Base-by-base conservation (phyloP, 139 green algal species). In the Closterium sp. region DNA sequence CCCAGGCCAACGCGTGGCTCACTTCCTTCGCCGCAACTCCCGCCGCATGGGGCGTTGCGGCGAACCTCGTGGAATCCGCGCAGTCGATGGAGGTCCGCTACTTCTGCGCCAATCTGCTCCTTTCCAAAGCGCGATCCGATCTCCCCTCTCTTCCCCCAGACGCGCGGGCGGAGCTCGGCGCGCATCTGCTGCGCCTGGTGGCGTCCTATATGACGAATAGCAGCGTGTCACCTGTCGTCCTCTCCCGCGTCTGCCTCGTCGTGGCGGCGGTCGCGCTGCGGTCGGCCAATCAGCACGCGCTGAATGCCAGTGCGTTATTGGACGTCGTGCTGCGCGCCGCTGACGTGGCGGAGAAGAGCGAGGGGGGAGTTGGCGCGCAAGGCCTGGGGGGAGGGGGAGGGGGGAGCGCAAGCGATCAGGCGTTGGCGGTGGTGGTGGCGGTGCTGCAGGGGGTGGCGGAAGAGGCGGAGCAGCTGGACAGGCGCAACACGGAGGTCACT, bases 61-160 rank as follows among this genome's bases (percentile, higher is more conserved):
- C 33, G 81, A 32, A n/a, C 12, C 89, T 91, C 64, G 28, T 91
- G 8, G 89, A 85, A 21, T 31, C 34, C n/a, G 88, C 33, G n/a
- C 33, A 88, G 31, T 91, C 88, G 19, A 55, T 91, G 69, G 66
- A 91, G 30, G 69, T 89, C 19, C 89, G 89, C 9, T 91, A 89
- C n/a, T 91, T 91, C 38, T 91, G 89, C 69, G 89, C 89, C 89
- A 91, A 91, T 19, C n/a, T 91, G 21, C 89, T 91, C 2, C 89
- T 91, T 83, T 36, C 36, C 1, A 91, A 91, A 85, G 89, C 81
- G 34, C 87, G 34, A 1, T 91, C 87, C 25, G 87, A 91, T 28
- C 81, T 28, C 23, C 16, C 30, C 12, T 30, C 34, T 33, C 33
- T 83, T 21, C 25, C 87, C 23, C 87, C 87, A n/a, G 32, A 83